These are phyloP conservation scores for Rosa multiflora DNA, from an alignment of 306 rosid genomes.

Conservation along the genomic window DNA sequence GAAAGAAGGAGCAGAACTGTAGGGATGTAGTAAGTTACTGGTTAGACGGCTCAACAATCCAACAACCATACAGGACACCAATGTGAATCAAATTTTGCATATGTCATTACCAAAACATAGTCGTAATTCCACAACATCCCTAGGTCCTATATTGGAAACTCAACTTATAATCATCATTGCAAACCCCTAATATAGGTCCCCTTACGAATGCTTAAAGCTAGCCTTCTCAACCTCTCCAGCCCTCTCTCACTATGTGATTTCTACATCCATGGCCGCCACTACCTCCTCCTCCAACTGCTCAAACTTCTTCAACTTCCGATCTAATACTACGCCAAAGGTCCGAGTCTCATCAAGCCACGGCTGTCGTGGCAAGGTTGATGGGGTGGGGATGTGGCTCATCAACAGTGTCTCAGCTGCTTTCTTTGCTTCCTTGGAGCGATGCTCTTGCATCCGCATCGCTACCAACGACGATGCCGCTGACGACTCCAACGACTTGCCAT, in stretches of 20 bases:
- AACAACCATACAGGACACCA: background rate
- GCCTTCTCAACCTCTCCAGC: background rate
- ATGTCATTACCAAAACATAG: background rate
- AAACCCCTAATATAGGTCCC: conserved; percentile 1
- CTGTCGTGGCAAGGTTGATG: conserved; percentile 60
- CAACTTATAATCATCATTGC: background rate
- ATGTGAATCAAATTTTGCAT: background rate
- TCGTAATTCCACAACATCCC: conserved; percentile 7
- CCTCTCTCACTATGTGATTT: background rate
- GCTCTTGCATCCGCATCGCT: conserved; percentile 75
- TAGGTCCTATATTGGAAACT: conserved; percentile 25
- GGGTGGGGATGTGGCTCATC: conserved; percentile 75
- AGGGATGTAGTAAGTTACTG: background rate
- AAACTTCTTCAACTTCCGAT: conserved; percentile 50
- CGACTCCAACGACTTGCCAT: conserved; percentile 63
- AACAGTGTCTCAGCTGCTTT: conserved; percentile 62
- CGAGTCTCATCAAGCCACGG: conserved; percentile 35
- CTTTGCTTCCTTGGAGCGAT: conserved; percentile 67
- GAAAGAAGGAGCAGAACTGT: background rate
- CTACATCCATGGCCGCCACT: conserved; percentile 57
- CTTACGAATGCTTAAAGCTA: conserved; percentile 19
- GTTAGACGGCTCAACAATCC: background rate
- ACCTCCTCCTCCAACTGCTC: conserved; percentile 43
- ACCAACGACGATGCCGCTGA: conserved; percentile 51
- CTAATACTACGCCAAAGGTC: conserved; percentile 32